Evolutionary conservation across 2,329 filamentous ascomycete genomes (phyloP).

Genomic region (Neodidymelliopsis sp.): DNA sequence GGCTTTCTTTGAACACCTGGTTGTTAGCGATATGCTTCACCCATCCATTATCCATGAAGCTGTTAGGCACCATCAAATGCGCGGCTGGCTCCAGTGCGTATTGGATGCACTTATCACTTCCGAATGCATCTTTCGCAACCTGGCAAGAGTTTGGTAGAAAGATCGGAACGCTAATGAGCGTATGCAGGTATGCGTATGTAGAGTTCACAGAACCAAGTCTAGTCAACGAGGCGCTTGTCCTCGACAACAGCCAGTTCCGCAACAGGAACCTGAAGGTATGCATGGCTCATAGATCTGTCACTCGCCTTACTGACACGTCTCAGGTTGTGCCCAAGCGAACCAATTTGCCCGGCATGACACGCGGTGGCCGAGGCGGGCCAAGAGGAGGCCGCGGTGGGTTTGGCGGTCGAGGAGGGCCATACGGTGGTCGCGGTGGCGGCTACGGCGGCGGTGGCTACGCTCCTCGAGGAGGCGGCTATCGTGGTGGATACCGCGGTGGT

Average conservation of each 20-base stretch:
- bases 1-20: slow-evolving; percentile 42
- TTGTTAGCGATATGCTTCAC: slow-evolving; percentile 2
- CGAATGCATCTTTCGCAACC: slow-evolving; percentile 56
- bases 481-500: slow-evolving; percentile 47
- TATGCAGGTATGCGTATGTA: slow-evolving; percentile 91
- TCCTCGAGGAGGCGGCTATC: slow-evolving; percentile 52
- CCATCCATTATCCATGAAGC: neutral
- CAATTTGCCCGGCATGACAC: slow-evolving; percentile 92
- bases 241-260: slow-evolving; percentile 96
- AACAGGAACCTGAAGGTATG: slow-evolving; percentile 91
- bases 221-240: slow-evolving; percentile 89
- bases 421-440: slow-evolving; percentile 51
- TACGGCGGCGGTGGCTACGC: slow-evolving; percentile 57
- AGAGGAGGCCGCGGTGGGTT: slow-evolving; percentile 57
- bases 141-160: slow-evolving; percentile 63
- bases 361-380: slow-evolving; percentile 72
- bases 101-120: neutral
- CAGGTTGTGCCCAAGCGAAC: slow-evolving; percentile 91
- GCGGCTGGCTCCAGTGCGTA: neutral
- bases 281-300: neutral
- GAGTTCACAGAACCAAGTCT: slow-evolving; percentile 95
- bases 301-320: slow-evolving; percentile 6
- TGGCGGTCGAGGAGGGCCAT: slow-evolving; percentile 59
- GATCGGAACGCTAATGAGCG: slow-evolving; percentile 60
- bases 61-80: slow-evolving; percentile 9